Evolutionary conservation across 2,329 filamentous ascomycete genomes (phyloP).

Genomic region (Dryadomyces quercivorus): DNA sequence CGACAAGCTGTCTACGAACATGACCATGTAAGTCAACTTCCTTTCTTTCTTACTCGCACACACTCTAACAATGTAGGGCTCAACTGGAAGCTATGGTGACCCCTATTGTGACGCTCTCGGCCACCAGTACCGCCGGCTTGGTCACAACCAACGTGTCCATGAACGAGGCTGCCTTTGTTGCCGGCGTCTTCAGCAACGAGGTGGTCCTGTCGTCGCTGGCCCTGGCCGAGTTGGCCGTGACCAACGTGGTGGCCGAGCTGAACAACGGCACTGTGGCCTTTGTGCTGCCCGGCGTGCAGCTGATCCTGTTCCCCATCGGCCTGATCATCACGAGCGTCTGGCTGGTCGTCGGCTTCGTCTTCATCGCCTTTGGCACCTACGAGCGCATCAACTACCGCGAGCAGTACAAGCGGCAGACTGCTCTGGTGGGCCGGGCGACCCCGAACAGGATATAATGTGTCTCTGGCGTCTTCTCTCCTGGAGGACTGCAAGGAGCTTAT

Average conservation of each 20-base stretch:
- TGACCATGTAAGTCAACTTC: slow-evolving; percentile 44
- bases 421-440: slow-evolving; percentile 24
- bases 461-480: neutral
- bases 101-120: slow-evolving; percentile 55
- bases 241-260: slow-evolving; percentile 33
- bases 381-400: slow-evolving; percentile 55
- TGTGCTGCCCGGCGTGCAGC: slow-evolving; percentile 53
- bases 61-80: slow-evolving; percentile 25
- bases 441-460: slow-evolving; percentile 17
- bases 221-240: slow-evolving; percentile 32
- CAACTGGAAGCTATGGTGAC: slow-evolving; percentile 51
- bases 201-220: slow-evolving; percentile 38
- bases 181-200: slow-evolving; percentile 53
- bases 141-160: slow-evolving; percentile 54
- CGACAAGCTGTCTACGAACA: slow-evolving; percentile 36
- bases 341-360: slow-evolving; percentile 41
- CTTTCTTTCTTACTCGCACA: neutral
- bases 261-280: slow-evolving; percentile 47
- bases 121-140: slow-evolving; percentile 35
- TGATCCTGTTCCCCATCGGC: slow-evolving; percentile 59
- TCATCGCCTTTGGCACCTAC: slow-evolving; percentile 53
- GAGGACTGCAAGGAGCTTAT: neutral
- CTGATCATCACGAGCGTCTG: slow-evolving; percentile 54
- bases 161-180: slow-evolving; percentile 59
- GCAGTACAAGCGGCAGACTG: slow-evolving; percentile 42